These are phyloP conservation scores for Sindora glabra DNA, from an alignment of 306 rosid genomes.

Conservation along the genomic window DNA sequence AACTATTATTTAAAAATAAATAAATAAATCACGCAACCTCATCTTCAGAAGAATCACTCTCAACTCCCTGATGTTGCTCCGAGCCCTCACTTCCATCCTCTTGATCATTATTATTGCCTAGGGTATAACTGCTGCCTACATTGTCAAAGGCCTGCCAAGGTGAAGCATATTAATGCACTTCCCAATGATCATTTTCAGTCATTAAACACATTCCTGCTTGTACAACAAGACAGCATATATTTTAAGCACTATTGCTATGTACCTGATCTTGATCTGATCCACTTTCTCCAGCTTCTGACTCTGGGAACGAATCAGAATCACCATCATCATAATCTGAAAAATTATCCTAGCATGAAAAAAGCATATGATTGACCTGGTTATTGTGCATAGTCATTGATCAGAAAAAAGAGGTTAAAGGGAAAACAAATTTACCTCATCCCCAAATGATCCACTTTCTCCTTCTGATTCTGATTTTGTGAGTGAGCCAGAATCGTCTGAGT, in stretches of 20 bases:
- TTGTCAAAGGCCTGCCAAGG: slow-evolving; percentile 37
- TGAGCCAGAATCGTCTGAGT: neutral
- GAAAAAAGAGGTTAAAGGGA: neutral
- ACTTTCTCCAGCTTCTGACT: slow-evolving; percentile 22
- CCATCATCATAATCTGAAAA: slow-evolving; percentile 1
- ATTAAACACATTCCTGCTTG: neutral
- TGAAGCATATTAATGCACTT: neutral
- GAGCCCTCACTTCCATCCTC: slow-evolving; percentile 37
- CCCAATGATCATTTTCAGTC: neutral
- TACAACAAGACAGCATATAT: neutral
- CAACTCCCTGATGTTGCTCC: slow-evolving; percentile 33
- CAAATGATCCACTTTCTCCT: slow-evolving; percentile 11
- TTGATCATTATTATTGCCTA: slow-evolving; percentile 14
- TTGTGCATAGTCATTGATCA: neutral
- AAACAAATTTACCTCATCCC: neutral
- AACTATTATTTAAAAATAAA: neutral
- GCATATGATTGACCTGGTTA: no score
- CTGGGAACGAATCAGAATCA: slow-evolving; percentile 23
- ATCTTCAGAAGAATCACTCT: slow-evolving; percentile 97
- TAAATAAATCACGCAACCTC: slow-evolving; percentile 65
- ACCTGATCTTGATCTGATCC: slow-evolving; percentile 40
- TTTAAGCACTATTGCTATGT: neutral
- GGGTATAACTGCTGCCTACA: neutral
- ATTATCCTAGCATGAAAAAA: slow-evolving; percentile 15
- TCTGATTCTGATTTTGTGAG: slow-evolving; percentile 7